A percentile compares a stretch with the other conserved stretches of the same genome.
Conservation (phyloP, 108 stramenopile genomes). For the Discostella stelligeroides region DNA sequence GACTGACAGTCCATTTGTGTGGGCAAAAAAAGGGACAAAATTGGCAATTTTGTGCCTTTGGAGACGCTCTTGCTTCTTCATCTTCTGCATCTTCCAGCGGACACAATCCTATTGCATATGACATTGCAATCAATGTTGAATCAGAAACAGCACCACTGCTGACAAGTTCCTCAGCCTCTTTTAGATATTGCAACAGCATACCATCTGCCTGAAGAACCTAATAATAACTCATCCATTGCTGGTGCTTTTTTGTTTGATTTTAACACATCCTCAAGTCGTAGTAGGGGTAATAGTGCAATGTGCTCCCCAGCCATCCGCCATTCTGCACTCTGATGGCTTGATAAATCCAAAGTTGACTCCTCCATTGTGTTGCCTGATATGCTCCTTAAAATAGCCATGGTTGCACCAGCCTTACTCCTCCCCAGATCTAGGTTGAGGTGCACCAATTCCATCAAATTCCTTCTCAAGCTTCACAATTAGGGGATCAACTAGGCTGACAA, state of each 20-base stretch:
- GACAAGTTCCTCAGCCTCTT: background rate
- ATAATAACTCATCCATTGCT: constrained; percentile 7
- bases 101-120: background rate
- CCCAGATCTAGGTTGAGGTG: background rate
- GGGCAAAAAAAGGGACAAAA: too few relatives aligned
- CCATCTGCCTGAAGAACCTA: constrained; percentile 9
- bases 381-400: constrained; percentile 1
- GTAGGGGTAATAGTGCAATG: background rate
- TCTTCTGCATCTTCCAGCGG: constrained; percentile 3
- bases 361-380: background rate
- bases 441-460: background rate
- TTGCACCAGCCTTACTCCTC: background rate
- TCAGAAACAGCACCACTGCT: background rate
- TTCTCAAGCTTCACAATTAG: constrained; percentile 3
- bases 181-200: constrained; percentile 6
- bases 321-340: too few relatives aligned
- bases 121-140: background rate
- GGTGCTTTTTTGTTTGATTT: background rate
- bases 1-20: too few relatives aligned
- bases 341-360: too few relatives aligned
- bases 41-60: too few relatives aligned
- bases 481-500: background rate
- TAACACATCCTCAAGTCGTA: constrained; percentile 1
- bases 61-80: background rate
- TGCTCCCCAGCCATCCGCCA: too few relatives aligned